Evolutionary conservation across 73 alveolate species (phyloP).

Genomic region (Symbiodinium natans): DNA sequence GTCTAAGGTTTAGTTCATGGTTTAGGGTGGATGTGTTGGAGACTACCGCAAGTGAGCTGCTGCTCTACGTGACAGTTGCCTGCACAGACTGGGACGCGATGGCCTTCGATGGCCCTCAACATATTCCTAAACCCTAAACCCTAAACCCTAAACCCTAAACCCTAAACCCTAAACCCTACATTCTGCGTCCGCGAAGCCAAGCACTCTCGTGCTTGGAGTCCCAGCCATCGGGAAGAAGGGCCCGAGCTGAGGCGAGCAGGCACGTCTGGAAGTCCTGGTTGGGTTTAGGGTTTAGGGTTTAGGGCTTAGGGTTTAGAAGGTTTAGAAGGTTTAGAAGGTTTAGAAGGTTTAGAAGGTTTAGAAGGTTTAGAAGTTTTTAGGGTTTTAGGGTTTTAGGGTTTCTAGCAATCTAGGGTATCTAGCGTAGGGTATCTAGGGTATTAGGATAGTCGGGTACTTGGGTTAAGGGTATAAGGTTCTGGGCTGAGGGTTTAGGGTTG

Average conservation of each 20-base stretch:
- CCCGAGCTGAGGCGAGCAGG: slow-evolving; percentile 82
- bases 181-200: slow-evolving; percentile 8
- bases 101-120: background rate
- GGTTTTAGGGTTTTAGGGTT: background rate
- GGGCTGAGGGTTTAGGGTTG: no score
- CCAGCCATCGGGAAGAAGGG: slow-evolving; percentile 71
- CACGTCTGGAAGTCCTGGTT: slow-evolving; percentile 53
- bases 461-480: no score
- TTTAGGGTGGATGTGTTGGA: no score
- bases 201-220: slow-evolving; percentile 65
- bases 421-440: background rate
- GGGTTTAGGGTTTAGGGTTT: no score
- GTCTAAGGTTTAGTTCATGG: no score
- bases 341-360: no score
- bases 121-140: background rate
- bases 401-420: no score
- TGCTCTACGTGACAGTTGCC: no score
- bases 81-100: no score
- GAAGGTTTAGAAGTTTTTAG: background rate
- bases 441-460: no score
- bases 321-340: background rate
- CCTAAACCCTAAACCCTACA: background rate
- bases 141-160: background rate
- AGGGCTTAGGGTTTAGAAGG: no score
- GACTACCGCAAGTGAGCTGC: no score